Evolutionary conservation across 1,284 basidiomycete genomes (phyloP).

Genomic region (Phaffia rhodozyma): DNA sequence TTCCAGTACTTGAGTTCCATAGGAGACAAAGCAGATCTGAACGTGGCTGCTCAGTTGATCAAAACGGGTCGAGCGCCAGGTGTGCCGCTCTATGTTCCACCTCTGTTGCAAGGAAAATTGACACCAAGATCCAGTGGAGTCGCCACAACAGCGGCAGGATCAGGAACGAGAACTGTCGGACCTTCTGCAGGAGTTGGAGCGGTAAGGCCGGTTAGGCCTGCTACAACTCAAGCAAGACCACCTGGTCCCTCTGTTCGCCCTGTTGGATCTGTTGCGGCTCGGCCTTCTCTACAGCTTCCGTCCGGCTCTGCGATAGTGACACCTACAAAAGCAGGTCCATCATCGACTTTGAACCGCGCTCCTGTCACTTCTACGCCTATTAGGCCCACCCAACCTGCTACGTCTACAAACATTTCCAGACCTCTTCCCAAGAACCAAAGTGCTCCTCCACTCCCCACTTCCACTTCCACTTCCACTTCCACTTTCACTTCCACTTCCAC

Average conservation of each 20-base stretch:
- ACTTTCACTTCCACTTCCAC: too few species aligned
- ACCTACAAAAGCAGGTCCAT: too few species aligned
- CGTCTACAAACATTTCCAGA: too few species aligned
- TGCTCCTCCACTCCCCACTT: too few species aligned
- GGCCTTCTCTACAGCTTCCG: too few species aligned
- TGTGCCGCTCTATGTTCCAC: not conserved
- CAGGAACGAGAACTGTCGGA: not conserved
- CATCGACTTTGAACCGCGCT: too few species aligned
- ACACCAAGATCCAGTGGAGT: not conserved
- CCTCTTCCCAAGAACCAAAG: too few species aligned
- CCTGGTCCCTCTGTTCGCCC: not conserved
- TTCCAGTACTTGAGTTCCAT: conserved; percentile 21
- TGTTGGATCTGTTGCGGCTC: not conserved
- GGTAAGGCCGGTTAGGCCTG: not conserved
- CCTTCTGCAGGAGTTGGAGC: not conserved
- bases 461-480: too few species aligned
- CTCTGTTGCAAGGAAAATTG: not conserved
- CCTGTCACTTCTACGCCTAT: too few species aligned
- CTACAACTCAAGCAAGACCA: not conserved
- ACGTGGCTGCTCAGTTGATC: conserved; percentile 20
- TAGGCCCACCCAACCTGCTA: too few species aligned
- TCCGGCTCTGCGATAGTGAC: too few species aligned
- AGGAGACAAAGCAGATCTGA: conserved; percentile 21
- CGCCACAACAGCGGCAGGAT: not conserved
- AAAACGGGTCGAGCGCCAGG: conserved; percentile 17